Conservation (phyloP, 2,329 filamentous ascomycete species). For the Teratosphaeria pseudoeucalypti region DNA sequence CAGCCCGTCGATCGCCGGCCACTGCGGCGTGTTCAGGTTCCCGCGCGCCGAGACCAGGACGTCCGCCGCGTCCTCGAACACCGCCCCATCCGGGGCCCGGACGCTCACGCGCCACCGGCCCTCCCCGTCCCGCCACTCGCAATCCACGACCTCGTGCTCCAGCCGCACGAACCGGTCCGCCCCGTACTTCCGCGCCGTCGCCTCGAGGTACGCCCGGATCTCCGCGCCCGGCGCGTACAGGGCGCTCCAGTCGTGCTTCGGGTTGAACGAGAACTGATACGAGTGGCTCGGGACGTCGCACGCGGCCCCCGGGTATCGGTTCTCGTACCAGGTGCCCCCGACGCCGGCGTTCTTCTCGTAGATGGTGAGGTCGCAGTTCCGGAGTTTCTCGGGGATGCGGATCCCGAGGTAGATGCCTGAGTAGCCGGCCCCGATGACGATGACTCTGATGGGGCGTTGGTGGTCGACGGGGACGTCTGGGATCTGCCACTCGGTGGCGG, state of each 20-base stretch:
- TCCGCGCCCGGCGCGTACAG: slow-evolving; percentile 32
- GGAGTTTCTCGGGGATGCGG: slow-evolving; percentile 32
- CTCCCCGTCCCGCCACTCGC: slow-evolving; percentile 29
- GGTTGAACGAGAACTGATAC: slow-evolving; percentile 27
- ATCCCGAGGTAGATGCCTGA: slow-evolving; percentile 36
- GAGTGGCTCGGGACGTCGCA: slow-evolving; percentile 34
- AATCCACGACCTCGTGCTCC: slow-evolving; percentile 27
- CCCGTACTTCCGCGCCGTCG: slow-evolving; percentile 29
- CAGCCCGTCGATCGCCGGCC: slow-evolving; percentile 28
- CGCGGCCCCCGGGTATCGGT: slow-evolving; percentile 34
- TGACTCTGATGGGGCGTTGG: slow-evolving; percentile 31
- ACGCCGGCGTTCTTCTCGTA: slow-evolving; percentile 33
- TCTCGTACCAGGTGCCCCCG: slow-evolving; percentile 34
- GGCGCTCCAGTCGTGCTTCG: slow-evolving; percentile 16
- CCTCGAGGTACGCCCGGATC: slow-evolving; percentile 34
- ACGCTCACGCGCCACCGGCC: slow-evolving; percentile 31
- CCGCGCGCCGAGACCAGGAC: slow-evolving; percentile 26
- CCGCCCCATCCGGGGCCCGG: slow-evolving; percentile 13
- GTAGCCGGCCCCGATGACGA: slow-evolving; percentile 31
- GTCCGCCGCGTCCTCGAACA: slow-evolving; percentile 24
- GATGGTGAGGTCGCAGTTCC: slow-evolving; percentile 30
- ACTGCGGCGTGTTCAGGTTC: slow-evolving; percentile 20
- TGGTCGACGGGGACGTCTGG: slow-evolving; percentile 34
- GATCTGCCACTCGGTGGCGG: slow-evolving; percentile 18
- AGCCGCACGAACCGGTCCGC: slow-evolving; percentile 31